A percentile compares a stretch with the other conserved stretches of the same genome.
Conservation (phyloP, 2,329 filamentous ascomycete species). For the Chaetothyriales sp. region DNA sequence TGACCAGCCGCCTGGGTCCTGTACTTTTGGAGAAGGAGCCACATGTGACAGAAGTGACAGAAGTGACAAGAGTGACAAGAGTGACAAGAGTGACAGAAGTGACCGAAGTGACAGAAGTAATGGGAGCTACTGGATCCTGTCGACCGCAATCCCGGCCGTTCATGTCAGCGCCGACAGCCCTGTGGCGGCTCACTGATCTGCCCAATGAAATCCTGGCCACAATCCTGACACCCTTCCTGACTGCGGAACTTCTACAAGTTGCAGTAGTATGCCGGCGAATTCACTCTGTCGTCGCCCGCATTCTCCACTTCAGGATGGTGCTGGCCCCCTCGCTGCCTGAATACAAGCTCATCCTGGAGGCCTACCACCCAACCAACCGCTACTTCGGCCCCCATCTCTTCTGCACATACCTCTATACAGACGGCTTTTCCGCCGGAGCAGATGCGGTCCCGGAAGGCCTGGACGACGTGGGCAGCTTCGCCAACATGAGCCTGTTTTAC, state of each 20-base stretch:
- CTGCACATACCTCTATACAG: slow-evolving; percentile 52
- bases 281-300: slow-evolving; percentile 45
- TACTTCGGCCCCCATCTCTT: slow-evolving; percentile 53
- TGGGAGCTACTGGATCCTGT: slow-evolving; percentile 1
- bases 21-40: slow-evolving; percentile 18
- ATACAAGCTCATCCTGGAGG: slow-evolving; percentile 60
- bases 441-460: slow-evolving; percentile 26
- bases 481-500: slow-evolving; percentile 44
- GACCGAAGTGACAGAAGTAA: no score
- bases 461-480: slow-evolving; percentile 28
- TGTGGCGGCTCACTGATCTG: background rate
- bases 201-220: slow-evolving; percentile 35
- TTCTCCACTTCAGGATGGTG: slow-evolving; percentile 50
- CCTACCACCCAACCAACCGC: slow-evolving; percentile 57
- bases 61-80: no score
- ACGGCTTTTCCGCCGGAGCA: slow-evolving; percentile 38
- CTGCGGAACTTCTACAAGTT: slow-evolving; percentile 40
- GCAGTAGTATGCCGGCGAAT: slow-evolving; percentile 48
- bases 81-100: no score
- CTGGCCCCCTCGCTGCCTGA: slow-evolving; percentile 42
- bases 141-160: background rate
- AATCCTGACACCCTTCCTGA: slow-evolving; percentile 35
- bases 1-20: slow-evolving; percentile 3
- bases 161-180: background rate
- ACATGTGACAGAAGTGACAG: no score